Conservation (phyloP, 768 basidiomycete species). For the Podaxis sp. region DNA sequence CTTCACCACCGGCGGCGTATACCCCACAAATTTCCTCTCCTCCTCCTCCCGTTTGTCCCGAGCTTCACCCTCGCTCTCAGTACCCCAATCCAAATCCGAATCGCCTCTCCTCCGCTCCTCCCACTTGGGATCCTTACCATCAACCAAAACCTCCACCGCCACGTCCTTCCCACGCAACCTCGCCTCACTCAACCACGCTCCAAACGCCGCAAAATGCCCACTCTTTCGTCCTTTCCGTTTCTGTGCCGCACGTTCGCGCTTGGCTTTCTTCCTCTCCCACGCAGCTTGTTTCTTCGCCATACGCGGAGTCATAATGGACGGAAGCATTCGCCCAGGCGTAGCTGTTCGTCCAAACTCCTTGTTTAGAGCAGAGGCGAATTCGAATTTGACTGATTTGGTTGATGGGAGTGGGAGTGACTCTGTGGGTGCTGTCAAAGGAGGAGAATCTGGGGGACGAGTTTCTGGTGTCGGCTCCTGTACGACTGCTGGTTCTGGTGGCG, state of each 20-base stretch:
- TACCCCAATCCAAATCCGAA: conserved; percentile 69
- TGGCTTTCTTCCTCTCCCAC: conserved; percentile 18
- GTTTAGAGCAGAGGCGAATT: conserved; percentile 7
- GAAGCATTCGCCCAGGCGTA: conserved; percentile 3
- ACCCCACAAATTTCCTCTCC: conserved; percentile 26
- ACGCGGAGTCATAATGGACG: conserved; percentile 22
- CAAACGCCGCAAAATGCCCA: conserved; percentile 41
- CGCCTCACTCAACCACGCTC: conserved; percentile 53
- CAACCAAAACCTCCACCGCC: conserved; percentile 18
- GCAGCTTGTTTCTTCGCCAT: conserved; percentile 24
- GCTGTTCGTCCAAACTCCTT: not conserved
- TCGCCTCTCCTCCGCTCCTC: conserved; percentile 55
- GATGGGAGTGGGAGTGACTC: not conserved
- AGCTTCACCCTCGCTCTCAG: conserved; percentile 32
- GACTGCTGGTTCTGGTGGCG: not conserved
- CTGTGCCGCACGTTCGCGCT: not conserved
- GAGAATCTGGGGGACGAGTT: not conserved
- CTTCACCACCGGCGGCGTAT: conserved; percentile 18
- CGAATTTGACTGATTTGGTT: not conserved
- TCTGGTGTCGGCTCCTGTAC: not conserved
- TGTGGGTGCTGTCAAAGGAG: not conserved
- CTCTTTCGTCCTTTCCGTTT: not conserved
- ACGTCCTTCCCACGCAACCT: conserved; percentile 37
- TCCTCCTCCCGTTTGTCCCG: conserved; percentile 18
- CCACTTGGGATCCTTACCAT: conserved; percentile 34